Evolutionary conservation across 2,329 filamentous ascomycete species (phyloP).

Genomic region (Botrytis tulipae): DNA sequence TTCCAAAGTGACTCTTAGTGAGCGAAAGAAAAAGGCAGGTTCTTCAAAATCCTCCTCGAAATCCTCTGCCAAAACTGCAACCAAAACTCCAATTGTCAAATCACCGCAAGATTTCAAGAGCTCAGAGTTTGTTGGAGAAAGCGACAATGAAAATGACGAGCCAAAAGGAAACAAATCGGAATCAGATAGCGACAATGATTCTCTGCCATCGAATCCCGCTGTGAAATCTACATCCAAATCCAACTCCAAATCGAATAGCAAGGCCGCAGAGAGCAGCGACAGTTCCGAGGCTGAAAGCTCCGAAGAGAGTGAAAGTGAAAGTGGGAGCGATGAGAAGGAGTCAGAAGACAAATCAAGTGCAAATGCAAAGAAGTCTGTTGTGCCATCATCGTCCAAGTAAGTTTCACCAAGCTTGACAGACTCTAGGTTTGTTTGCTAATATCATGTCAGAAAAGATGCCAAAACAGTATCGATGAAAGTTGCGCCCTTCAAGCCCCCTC

Average conservation of each 20-base stretch:
- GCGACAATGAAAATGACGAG: conserved; percentile 33
- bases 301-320: conserved; percentile 29
- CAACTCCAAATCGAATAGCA: conserved; percentile 31
- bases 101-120: conserved; percentile 30
- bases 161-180: conserved; percentile 23
- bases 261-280: conserved; percentile 24
- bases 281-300: conserved; percentile 34
- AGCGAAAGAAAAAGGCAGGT: conserved; percentile 26
- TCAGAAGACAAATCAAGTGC: conserved; percentile 14
- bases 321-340: conserved; percentile 35
- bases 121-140: conserved; percentile 34
- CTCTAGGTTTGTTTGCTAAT: conserved; percentile 5
- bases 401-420: not conserved
- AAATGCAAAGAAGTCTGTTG: conserved; percentile 2
- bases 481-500: conserved; percentile 31
- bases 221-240: conserved; percentile 8
- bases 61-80: conserved; percentile 6
- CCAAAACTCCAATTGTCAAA: conserved; percentile 13
- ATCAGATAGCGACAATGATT: conserved; percentile 31
- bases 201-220: conserved; percentile 25
- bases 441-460: conserved; percentile 10
- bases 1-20: conserved; percentile 26
- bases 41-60: conserved; percentile 23
- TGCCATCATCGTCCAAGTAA: conserved; percentile 22
- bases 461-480: conserved; percentile 25